Conservation (phyloP, 1,284 basidiomycete species). For the Takashimella tepidaria region DNA sequence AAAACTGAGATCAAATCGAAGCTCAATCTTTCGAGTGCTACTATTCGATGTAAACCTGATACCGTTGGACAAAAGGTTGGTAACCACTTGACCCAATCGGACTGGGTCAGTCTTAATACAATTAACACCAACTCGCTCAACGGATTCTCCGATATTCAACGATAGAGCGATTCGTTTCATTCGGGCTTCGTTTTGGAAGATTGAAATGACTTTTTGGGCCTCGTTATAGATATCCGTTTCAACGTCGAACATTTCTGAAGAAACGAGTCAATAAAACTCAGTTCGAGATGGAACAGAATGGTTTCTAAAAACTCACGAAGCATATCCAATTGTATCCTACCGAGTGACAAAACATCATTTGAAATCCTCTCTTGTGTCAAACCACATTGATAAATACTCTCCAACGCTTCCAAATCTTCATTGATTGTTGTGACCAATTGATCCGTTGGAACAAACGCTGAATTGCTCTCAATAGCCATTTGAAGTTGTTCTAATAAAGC, state of each 20-base stretch:
- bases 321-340: conserved; percentile 38
- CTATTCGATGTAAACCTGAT: conserved; percentile 20
- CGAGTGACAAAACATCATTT: conserved; percentile 44
- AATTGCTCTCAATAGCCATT: background rate
- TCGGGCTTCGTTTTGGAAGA: conserved; percentile 40
- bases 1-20: conserved; percentile 20
- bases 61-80: conserved; percentile 29
- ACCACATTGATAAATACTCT: conserved; percentile 26
- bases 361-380: conserved; percentile 45
- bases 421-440: conserved; percentile 13
- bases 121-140: conserved; percentile 7
- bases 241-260: conserved; percentile 18
- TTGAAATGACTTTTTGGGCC: conserved; percentile 26
- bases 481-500: conserved; percentile 34
- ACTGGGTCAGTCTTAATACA: conserved; percentile 25
- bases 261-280: background rate
- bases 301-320: conserved; percentile 11
- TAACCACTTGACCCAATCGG: conserved; percentile 26
- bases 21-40: conserved; percentile 1
- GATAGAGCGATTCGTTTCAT: conserved; percentile 31
- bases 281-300: too few species aligned
- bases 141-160: conserved; percentile 2
- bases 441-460: conserved; percentile 6
- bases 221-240: conserved; percentile 30
- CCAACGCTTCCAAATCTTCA: conserved; percentile 19